phyloP scores from a whole-genome alignment of 2,329 filamentous ascomycete species.

The Colletotrichum filicis region DNA sequence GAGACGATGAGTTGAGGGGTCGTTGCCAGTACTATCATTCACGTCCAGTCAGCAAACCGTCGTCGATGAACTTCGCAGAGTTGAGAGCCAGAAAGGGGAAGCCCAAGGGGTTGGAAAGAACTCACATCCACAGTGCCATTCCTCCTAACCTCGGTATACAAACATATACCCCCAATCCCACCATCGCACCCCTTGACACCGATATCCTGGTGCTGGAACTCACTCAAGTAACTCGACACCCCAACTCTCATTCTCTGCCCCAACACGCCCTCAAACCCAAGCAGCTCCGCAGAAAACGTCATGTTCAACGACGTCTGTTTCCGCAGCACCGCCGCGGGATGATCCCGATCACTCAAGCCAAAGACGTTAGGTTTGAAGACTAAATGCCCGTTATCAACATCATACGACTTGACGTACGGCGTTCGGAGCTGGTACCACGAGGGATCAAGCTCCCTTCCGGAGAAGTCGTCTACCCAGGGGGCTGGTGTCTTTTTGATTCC shows the following conservation, averaged over 20 bases:
- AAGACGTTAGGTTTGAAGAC: slow-evolving; percentile 45
- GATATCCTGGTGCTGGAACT: slow-evolving; percentile 41
- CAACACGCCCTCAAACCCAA: slow-evolving; percentile 29
- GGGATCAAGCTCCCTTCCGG: not conserved
- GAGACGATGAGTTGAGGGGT: slow-evolving; percentile 12
- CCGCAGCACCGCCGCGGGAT: slow-evolving; percentile 40
- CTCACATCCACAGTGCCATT: slow-evolving; percentile 25
- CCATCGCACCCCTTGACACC: slow-evolving; percentile 39
- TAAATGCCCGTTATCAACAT: slow-evolving; percentile 35
- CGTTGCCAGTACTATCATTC: slow-evolving; percentile 15
- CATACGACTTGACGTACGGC: slow-evolving; percentile 16
- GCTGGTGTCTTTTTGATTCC: not conserved
- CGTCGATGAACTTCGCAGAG: not conserved
- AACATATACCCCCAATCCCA: slow-evolving; percentile 34
- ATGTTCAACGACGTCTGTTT: slow-evolving; percentile 45
- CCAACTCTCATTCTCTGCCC: slow-evolving; percentile 39
- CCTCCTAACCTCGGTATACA: slow-evolving; percentile 17
- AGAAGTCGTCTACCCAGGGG: slow-evolving; percentile 19
- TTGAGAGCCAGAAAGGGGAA: too few relatives aligned
- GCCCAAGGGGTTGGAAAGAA: not conserved
- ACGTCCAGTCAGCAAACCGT: not conserved
- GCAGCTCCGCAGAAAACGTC: slow-evolving; percentile 40
- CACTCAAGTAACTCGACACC: slow-evolving; percentile 40
- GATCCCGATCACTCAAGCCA: slow-evolving; percentile 41
- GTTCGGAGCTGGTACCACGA: slow-evolving; percentile 32